Conservation (phyloP, 371 early-diverging fungal species). For the Syncephalastrum sp. region DNA sequence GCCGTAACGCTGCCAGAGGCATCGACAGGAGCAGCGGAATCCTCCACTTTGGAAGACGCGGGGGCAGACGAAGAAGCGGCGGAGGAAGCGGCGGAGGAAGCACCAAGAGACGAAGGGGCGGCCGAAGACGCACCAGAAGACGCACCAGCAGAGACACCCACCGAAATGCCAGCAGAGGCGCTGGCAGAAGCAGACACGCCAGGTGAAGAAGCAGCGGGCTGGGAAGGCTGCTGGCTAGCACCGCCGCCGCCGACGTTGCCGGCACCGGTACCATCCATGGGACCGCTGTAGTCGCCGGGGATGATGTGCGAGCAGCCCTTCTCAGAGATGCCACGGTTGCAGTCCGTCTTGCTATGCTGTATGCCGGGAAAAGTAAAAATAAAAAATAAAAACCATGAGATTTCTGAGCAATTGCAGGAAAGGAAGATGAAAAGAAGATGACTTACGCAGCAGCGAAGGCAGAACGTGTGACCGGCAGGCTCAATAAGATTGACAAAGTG, state of each 20-base stretch:
- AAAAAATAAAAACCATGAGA: neutral
- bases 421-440: neutral
- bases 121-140: conserved; percentile 5
- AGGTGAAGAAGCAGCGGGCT: conserved; percentile 1
- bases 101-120: conserved; percentile 4
- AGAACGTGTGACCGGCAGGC: conserved; percentile 49
- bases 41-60: neutral
- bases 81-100: conserved; percentile 3
- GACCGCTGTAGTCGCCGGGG: conserved; percentile 55
- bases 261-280: conserved; percentile 18
- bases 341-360: conserved; percentile 31
- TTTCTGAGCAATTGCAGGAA: too few species aligned
- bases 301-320: conserved; percentile 53
- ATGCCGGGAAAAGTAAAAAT: neutral
- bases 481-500: conserved; percentile 58
- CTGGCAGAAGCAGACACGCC: conserved; percentile 1
- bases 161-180: conserved; percentile 2
- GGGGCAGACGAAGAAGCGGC: neutral
- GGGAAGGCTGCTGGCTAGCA: neutral
- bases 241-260: conserved; percentile 1
- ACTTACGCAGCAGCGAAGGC: conserved; percentile 62
- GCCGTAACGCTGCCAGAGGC: conserved; percentile 9
- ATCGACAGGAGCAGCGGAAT: neutral
- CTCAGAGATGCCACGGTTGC: conserved; percentile 51
- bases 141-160: conserved; percentile 4